Evolutionary conservation across 768 basidiomycete species (phyloP), one percentile per base, ranked within the genome.

Genomic region (Pleurotus eryngii): DNA sequence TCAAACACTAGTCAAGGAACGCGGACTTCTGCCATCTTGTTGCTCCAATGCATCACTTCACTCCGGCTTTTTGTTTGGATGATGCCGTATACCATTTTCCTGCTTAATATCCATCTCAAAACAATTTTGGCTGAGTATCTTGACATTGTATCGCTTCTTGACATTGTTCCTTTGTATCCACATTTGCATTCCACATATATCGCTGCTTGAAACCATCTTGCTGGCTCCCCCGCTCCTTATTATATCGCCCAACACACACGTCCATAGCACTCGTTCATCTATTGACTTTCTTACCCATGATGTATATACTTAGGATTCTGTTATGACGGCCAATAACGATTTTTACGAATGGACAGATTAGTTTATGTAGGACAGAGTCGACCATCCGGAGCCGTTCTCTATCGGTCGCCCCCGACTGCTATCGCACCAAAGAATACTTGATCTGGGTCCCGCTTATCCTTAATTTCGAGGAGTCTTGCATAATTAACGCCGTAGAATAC

Each of bases 401-500:
- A 59, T 46, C 58, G 45, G 42, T 59, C 58, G 18, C 58, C 54
- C 20, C 58, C 58, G 24, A 59, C 58, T 30, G 27, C 35, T 22
- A 18, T 53, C 22, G 24, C 49, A 49, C 48, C 57, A 20, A 43
- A 45, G 15, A 58, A n/a, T 35, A 53, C 35, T 14, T 58, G 49
- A 30, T 54, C 50, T 15, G 57, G 57, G 45, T 58, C 57, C 22
- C 30, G 54, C 27, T 37, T 53, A 43, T 53, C 49, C 30, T 58
- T 58, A 8, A 58, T 58, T 27, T 38, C 57, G n/a, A 50, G 39
- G 14, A 58, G 50, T n/a, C 12, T 43, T 7, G 18, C 4, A 45
- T 58, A 58, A 40, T 59, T 59, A 17, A 46, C 18, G 26, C 58
- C 58, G 26, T 30, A 59, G 35, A 59, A 59, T 55, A 54, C 54